phyloP scores from a whole-genome alignment of 176 grass and related monocot genomes.

The Juncus inflexus region DNA sequence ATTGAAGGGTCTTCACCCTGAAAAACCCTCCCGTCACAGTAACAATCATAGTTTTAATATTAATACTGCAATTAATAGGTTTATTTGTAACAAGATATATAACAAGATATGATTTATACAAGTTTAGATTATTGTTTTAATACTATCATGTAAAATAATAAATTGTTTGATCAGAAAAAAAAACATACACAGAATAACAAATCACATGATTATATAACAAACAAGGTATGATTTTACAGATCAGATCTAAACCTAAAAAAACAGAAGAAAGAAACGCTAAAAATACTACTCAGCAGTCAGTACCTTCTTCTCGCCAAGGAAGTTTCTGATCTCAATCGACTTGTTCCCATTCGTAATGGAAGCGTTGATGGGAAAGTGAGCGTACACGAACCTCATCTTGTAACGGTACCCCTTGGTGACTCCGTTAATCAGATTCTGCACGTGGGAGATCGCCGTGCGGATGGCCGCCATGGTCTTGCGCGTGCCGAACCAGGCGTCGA shows the following conservation, averaged over 20 bases:
- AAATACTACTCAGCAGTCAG: no score
- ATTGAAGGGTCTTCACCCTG: constrained; percentile 12
- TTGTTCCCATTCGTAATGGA: constrained; percentile 47
- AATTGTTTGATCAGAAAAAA: no score
- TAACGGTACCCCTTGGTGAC: constrained; percentile 82
- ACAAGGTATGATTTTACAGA: neutral
- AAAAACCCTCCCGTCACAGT: constrained; percentile 3
- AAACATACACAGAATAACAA: no score
- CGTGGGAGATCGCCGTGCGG: constrained; percentile 78
- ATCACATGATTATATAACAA: neutral
- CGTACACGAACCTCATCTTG: constrained; percentile 78
- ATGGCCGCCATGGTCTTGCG: constrained; percentile 76
- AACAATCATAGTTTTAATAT: neutral
- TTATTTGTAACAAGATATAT: neutral
- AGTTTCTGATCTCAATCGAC: constrained; percentile 78
- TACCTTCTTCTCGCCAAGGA: constrained; percentile 81
- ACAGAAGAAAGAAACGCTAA: neutral
- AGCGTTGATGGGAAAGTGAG: constrained; percentile 81
- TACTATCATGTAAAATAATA: no score
- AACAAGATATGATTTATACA: neutral
- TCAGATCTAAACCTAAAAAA: neutral
- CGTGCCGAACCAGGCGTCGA: constrained; percentile 73
- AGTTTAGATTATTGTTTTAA: no score
- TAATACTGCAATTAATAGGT: neutral
- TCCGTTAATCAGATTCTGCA: constrained; percentile 76